These are phyloP conservation scores for Wallacemonas sp. DNA, from an alignment of 208 protist species.

Conservation along the genomic window DNA sequence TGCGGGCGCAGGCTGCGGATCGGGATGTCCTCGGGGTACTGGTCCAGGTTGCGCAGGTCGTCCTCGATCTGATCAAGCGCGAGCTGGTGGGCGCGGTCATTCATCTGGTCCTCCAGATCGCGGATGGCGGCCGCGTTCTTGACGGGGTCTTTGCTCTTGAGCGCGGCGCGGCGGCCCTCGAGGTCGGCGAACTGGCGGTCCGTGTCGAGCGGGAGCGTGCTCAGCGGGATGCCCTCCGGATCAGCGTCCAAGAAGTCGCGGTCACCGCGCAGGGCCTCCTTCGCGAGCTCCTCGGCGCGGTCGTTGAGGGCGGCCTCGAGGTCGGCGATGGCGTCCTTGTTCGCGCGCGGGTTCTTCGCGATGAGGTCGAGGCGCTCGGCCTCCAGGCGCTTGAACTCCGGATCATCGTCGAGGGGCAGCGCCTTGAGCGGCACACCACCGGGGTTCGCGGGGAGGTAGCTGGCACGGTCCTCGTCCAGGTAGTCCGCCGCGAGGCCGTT, in stretches of 20 bases:
- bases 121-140: conserved; percentile 55
- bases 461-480: conserved; percentile 50
- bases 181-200: conserved; percentile 65
- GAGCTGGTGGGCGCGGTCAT: conserved; percentile 61
- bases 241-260: conserved; percentile 40
- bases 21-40: conserved; percentile 53
- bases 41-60: conserved; percentile 57
- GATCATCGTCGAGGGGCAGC: conserved; percentile 54
- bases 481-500: conserved; percentile 51
- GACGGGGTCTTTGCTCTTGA: conserved; percentile 55
- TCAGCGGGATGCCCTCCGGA: conserved; percentile 34
- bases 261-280: conserved; percentile 29
- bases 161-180: conserved; percentile 53
- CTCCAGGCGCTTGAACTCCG: conserved; percentile 63
- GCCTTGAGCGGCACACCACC: conserved; percentile 51
- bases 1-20: conserved; percentile 58
- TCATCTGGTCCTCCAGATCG: conserved; percentile 75
- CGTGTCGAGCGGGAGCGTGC: conserved; percentile 60
- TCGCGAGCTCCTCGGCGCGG: conserved; percentile 26
- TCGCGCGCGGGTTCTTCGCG: conserved; percentile 48
- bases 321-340: conserved; percentile 36
- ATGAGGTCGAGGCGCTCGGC: conserved; percentile 55
- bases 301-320: conserved; percentile 34
- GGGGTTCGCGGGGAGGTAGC: conserved; percentile 52
- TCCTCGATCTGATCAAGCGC: conserved; percentile 65